These are phyloP conservation scores for Eleusine indica DNA, from an alignment of 176 grass and related monocot species.

Conservation along the genomic window DNA sequence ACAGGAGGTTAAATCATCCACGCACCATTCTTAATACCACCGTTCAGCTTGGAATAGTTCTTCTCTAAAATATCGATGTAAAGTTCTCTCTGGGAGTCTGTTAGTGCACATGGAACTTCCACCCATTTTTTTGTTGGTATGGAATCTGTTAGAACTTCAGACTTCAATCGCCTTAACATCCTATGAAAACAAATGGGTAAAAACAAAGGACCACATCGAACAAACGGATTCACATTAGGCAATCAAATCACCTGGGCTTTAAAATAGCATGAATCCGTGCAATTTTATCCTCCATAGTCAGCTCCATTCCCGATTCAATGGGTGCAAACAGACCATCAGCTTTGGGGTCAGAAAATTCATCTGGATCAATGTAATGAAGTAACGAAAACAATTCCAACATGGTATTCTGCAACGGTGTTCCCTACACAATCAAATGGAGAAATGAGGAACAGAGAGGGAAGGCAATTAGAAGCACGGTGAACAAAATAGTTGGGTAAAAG, in stretches of 20 bases:
- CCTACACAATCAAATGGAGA: slow-evolving; percentile 38
- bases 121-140: slow-evolving; percentile 79
- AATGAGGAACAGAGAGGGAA: neutral
- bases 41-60: slow-evolving; percentile 67
- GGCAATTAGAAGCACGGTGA: neutral
- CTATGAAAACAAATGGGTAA: slow-evolving; percentile 45
- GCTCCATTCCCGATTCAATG: slow-evolving; percentile 36
- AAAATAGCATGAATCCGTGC: slow-evolving; percentile 63
- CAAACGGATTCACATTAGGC: neutral
- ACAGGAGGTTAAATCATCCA: neutral
- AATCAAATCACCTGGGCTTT: slow-evolving; percentile 55
- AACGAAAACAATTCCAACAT: slow-evolving; percentile 69
- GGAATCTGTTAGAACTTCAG: slow-evolving; percentile 55
- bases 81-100: slow-evolving; percentile 68
- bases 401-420: slow-evolving; percentile 70
- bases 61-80: slow-evolving; percentile 76
- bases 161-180: slow-evolving; percentile 79
- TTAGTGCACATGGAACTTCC: slow-evolving; percentile 71
- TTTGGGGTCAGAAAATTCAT: slow-evolving; percentile 68
- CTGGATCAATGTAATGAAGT: slow-evolving; percentile 73
- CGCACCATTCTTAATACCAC: slow-evolving; percentile 56
- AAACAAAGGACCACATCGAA: slow-evolving; percentile 35
- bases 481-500: neutral
- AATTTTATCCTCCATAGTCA: slow-evolving; percentile 57
- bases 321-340: slow-evolving; percentile 50